Base-by-base conservation (phyloP, 1,139 yeast species). In the Blastobotrys elegans region DNA sequence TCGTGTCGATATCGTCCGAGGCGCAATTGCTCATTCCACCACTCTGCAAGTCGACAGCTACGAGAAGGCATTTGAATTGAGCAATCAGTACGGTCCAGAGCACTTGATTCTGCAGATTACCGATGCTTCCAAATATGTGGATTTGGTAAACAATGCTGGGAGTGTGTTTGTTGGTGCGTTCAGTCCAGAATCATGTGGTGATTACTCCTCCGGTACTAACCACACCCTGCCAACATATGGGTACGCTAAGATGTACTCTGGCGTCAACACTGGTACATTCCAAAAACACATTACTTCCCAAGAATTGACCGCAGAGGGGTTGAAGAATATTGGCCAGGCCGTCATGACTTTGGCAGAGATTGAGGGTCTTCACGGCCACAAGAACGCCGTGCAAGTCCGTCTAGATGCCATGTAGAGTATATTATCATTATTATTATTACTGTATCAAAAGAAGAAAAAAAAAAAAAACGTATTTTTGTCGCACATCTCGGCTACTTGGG, bases 181-280 rank as follows among this genome's bases (percentile, higher is more conserved):
- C 66, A 85, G 96, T 3, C 98, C 98, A 40, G 99, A 92, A 68
- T 85, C 96, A 2, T 90, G 97, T 68, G 99, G 99, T 61, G 98
- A 94, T 68, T 94, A 92, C 71, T 89, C 97, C 1, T 82, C 92
- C 53, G 97, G 98, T 64, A 92, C 98, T 5, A 92, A 92, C 74
- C 97, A 90, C 70, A 92, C 98, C 0, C 76, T 92, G 61, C 99
- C 98, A 51, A 92, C 99, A 0, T 92, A 92, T 65, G 98, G 99
- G 44, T 92, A 92, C 64, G 97, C 99, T 43, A 83, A 89, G 70
- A 95, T 88, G 77, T 92, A 92, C 71, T 84, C 95, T 55, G 99
- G 99, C 50, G 97, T 90, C 51, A 92, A 92, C 70, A 90, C 97
- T 29, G 84, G 90, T 44, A 89, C 97, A 0, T 92, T 88, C 80